A percentile compares a stretch with the other conserved stretches of the same genome.
These are phyloP conservation scores for Hysterium pulicare DNA, from an alignment of 2,329 filamentous ascomycete species.

Conservation along the genomic window DNA sequence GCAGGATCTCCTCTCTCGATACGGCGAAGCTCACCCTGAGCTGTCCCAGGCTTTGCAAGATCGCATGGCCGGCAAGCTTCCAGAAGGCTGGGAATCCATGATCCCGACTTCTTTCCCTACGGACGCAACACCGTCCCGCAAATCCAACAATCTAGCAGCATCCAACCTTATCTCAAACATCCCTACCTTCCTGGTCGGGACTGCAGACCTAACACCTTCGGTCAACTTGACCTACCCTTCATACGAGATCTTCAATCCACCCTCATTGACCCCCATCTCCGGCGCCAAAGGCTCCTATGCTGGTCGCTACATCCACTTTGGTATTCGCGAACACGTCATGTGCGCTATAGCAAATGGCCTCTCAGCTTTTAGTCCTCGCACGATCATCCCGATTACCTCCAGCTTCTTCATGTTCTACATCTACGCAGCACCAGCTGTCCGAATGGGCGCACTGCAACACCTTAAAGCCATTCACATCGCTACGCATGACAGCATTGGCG, in stretches of 20 bases:
- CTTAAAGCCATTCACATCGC: constrained; percentile 58
- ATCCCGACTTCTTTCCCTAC: constrained; percentile 51
- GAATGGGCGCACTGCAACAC: constrained; percentile 58
- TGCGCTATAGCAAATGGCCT: constrained; percentile 50
- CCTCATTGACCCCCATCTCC: constrained; percentile 40
- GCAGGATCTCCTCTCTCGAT: constrained; percentile 44
- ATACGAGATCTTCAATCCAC: constrained; percentile 52
- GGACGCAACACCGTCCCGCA: constrained; percentile 48
- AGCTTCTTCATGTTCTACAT: constrained; percentile 64
- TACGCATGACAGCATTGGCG: constrained; percentile 60
- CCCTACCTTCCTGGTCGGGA: constrained; percentile 85
- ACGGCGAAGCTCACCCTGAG: constrained; percentile 48
- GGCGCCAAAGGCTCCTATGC: constrained; percentile 55
- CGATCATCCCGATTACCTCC: constrained; percentile 53
- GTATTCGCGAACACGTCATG: constrained; percentile 38
- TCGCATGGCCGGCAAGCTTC: constrained; percentile 48
- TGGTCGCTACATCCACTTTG: constrained; percentile 50
- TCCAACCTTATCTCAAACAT: constrained; percentile 64
- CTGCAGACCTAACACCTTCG: constrained; percentile 53
- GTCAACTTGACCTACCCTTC: constrained; percentile 50
- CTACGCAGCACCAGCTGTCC: constrained; percentile 56
- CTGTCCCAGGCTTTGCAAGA: constrained; percentile 48
- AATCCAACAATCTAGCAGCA: constrained; percentile 49
- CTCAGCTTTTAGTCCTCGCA: constrained; percentile 50
- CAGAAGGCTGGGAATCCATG: constrained; percentile 48